phyloP scores from a whole-genome alignment of 2,329 filamentous ascomycete species.

The Pestalotiopsis fici region DNA sequence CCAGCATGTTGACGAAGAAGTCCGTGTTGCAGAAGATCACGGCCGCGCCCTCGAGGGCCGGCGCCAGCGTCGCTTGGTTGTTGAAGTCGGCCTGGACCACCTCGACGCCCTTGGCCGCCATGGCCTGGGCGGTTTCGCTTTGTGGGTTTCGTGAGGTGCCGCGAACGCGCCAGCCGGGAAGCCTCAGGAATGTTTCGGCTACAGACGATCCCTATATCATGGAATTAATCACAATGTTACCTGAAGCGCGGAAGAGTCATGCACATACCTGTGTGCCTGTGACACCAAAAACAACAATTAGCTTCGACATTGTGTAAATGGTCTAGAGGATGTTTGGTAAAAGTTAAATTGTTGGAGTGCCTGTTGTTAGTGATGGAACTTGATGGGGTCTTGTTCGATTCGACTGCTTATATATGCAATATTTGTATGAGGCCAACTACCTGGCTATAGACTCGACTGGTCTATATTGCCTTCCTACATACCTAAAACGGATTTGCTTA shows the following conservation, averaged over 20 bases:
- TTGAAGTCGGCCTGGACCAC: conserved; percentile 13
- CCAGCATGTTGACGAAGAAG: conserved; percentile 13
- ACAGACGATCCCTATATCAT: conserved; percentile 6
- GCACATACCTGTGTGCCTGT: background rate
- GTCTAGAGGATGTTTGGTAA: background rate
- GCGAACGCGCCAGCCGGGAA: conserved; percentile 5
- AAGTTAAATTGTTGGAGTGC: background rate
- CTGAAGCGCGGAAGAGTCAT: background rate
- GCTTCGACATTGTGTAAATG: background rate
- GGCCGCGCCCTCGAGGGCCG: conserved; percentile 12
- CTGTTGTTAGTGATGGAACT: background rate
- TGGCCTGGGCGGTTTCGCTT: background rate
- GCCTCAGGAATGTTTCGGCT: background rate
- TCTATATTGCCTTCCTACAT: background rate
- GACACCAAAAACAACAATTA: background rate
- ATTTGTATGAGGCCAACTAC: background rate
- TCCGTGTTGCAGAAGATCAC: conserved; percentile 18
- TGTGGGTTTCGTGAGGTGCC: conserved; percentile 1
- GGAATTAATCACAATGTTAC: background rate
- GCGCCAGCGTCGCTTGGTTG: conserved; percentile 8
- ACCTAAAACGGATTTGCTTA: background rate
- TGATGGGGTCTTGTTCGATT: background rate
- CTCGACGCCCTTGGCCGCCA: conserved; percentile 12
- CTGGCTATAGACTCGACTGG: background rate
- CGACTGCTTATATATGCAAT: background rate